Conservation (phyloP, 306 rosid genomes). For the Castanea sativa region DNA sequence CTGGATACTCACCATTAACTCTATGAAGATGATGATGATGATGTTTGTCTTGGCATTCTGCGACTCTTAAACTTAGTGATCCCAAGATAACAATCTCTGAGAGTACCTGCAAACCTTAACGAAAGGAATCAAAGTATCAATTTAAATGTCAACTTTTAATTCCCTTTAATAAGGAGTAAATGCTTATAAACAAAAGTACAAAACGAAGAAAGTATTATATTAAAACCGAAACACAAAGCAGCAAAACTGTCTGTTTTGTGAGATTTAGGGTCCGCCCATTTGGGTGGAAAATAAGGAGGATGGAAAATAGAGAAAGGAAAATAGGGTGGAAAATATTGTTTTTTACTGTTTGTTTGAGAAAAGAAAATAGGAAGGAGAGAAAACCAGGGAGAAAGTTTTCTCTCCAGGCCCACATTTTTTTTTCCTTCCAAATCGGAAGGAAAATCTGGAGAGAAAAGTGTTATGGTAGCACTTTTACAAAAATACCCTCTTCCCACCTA, state of each 20-base stretch:
- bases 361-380: too few species aligned
- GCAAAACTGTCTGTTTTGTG: not conserved
- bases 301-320: too few species aligned
- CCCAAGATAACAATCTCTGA: slow-evolving; percentile 10
- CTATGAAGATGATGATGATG: not conserved
- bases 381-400: too few species aligned
- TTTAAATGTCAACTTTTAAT: not conserved
- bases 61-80: slow-evolving; percentile 13
- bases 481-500: too few species aligned
- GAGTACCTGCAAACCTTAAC: slow-evolving; percentile 17
- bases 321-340: too few species aligned
- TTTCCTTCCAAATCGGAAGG: too few species aligned
- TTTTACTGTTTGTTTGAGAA: too few species aligned
- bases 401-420: too few species aligned
- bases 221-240: not conserved
- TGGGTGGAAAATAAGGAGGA: too few species aligned
- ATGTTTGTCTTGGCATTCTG: slow-evolving; percentile 29
- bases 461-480: too few species aligned
- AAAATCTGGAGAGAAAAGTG: too few species aligned
- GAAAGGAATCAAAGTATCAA: not conserved
- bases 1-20: slow-evolving; percentile 24
- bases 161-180: not conserved
- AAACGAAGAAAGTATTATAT: not conserved
- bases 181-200: not conserved
- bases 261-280: not conserved